phyloP scores from a whole-genome alignment of 768 basidiomycete genomes.

The Amanita phalloides region DNA sequence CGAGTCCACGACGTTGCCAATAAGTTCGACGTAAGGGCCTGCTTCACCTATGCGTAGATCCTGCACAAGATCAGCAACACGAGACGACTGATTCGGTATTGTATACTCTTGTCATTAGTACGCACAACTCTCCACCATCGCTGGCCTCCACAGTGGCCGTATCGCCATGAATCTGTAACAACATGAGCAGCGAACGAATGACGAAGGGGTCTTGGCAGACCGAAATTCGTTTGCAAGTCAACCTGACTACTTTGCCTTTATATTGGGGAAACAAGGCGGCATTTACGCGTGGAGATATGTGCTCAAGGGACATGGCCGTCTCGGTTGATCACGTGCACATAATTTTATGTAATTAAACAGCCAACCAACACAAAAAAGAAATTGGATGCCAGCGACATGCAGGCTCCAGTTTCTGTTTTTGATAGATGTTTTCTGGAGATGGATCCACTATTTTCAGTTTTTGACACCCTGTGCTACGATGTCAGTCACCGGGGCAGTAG shows the following conservation, averaged over 20 bases:
- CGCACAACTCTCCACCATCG: slow-evolving; percentile 4
- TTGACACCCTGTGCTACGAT: neutral
- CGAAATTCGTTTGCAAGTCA: neutral
- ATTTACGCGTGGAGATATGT: slow-evolving; percentile 5
- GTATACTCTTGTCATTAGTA: slow-evolving; percentile 3
- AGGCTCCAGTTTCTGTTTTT: too few relatives aligned
- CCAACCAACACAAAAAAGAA: too few relatives aligned
- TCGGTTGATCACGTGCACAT: neutral
- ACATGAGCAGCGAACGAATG: neutral
- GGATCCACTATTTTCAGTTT: slow-evolving; percentile 6
- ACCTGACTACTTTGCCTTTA: neutral
- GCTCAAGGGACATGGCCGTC: slow-evolving; percentile 1
- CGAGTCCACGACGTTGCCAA: slow-evolving; percentile 2
- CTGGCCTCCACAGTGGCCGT: slow-evolving; percentile 1
- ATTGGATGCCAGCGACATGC: neutral
- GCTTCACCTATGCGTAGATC: slow-evolving; percentile 1
- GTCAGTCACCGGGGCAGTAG: neutral
- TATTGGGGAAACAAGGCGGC: slow-evolving; percentile 2
- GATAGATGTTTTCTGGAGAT: slow-evolving; percentile 1
- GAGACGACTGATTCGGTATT: neutral
- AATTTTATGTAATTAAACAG: too few relatives aligned
- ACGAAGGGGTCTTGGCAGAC: neutral
- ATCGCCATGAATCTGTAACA: slow-evolving; percentile 2
- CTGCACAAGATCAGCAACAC: neutral
- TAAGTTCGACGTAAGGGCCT: slow-evolving; percentile 4